Evolutionary conservation across 768 basidiomycete species (phyloP).

Genomic region (Phaffia tasmanica): DNA sequence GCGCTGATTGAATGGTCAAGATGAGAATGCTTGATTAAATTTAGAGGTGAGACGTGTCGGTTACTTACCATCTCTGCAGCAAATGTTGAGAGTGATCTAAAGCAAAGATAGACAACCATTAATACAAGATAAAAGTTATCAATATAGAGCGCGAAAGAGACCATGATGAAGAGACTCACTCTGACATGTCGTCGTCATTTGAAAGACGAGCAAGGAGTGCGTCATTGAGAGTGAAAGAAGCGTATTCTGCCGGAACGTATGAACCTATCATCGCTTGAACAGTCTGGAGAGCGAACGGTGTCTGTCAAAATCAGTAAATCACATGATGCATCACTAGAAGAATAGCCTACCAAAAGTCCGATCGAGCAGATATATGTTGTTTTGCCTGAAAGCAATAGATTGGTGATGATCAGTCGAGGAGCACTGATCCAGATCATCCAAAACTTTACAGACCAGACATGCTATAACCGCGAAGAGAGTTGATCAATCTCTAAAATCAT

Average conservation of each 20-base stretch:
- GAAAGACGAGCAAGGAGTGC: slow-evolving; percentile 74
- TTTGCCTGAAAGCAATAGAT: slow-evolving; percentile 49
- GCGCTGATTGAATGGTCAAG: slow-evolving; percentile 34
- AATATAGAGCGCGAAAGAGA: background rate
- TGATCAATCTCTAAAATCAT: background rate
- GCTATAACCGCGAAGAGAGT: slow-evolving; percentile 36
- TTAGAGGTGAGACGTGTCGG: too few relatives aligned
- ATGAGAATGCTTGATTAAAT: too few relatives aligned
- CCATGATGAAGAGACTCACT: slow-evolving; percentile 25
- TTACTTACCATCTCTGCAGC: slow-evolving; percentile 65
- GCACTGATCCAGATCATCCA: background rate
- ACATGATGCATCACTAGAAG: background rate
- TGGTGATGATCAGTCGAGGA: background rate
- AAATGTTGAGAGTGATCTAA: slow-evolving; percentile 77
- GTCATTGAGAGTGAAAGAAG: slow-evolving; percentile 80
- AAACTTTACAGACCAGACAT: slow-evolving; percentile 47
- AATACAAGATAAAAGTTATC: slow-evolving; percentile 68
- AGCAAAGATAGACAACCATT: background rate
- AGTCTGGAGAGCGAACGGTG: background rate
- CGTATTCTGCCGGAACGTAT: slow-evolving; percentile 77
- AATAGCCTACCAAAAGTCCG: slow-evolving; percentile 47
- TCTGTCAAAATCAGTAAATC: background rate
- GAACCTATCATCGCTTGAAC: slow-evolving; percentile 24
- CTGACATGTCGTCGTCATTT: slow-evolving; percentile 49
- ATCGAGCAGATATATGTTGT: slow-evolving; percentile 62